Conservation (phyloP, 192 early-diverging fungal species). For the Coemansia sp. region DNA sequence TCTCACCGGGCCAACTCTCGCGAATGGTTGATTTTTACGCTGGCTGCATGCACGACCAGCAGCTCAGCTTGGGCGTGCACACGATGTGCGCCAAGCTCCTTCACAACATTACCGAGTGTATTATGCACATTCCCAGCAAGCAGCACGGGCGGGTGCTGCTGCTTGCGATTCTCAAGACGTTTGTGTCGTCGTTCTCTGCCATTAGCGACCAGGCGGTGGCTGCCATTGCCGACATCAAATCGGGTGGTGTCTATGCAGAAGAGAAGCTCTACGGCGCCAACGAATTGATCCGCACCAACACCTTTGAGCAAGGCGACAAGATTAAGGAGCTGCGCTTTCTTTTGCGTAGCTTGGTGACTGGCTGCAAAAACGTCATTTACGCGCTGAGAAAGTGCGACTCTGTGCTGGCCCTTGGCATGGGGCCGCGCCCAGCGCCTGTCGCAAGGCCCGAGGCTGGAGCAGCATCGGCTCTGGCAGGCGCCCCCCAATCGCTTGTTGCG, state of each 20-base stretch:
- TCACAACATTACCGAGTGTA: slow-evolving; percentile 85
- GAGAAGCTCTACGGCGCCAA: slow-evolving; percentile 37
- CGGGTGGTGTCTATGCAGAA: slow-evolving; percentile 24
- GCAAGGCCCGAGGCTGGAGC: slow-evolving; percentile 4
- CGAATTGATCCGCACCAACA: slow-evolving; percentile 49
- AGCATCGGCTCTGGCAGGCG: neutral
- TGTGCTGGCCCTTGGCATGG: slow-evolving; percentile 47
- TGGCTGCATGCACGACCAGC: slow-evolving; percentile 86
- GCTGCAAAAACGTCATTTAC: slow-evolving; percentile 77
- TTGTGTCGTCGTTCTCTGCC: slow-evolving; percentile 57
- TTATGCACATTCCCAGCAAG: slow-evolving; percentile 68
- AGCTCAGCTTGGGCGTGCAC: slow-evolving; percentile 88
- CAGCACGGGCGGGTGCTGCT: slow-evolving; percentile 66
- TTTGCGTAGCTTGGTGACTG: slow-evolving; percentile 87
- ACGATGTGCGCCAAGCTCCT: slow-evolving; percentile 96
- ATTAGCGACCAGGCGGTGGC: slow-evolving; percentile 37
- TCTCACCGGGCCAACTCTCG: slow-evolving; percentile 76
- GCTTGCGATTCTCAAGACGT: slow-evolving; percentile 82
- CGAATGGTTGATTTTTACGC: slow-evolving; percentile 89
- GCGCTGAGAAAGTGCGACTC: slow-evolving; percentile 74
- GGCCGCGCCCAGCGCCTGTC: slow-evolving; percentile 1
- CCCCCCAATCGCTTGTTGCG: slow-evolving; percentile 10
- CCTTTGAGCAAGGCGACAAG: slow-evolving; percentile 49
- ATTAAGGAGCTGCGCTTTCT: slow-evolving; percentile 75
- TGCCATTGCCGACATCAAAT: slow-evolving; percentile 27